Conservation (phyloP, 2,329 filamentous ascomycete genomes). For the Fusarium foetens region DNA sequence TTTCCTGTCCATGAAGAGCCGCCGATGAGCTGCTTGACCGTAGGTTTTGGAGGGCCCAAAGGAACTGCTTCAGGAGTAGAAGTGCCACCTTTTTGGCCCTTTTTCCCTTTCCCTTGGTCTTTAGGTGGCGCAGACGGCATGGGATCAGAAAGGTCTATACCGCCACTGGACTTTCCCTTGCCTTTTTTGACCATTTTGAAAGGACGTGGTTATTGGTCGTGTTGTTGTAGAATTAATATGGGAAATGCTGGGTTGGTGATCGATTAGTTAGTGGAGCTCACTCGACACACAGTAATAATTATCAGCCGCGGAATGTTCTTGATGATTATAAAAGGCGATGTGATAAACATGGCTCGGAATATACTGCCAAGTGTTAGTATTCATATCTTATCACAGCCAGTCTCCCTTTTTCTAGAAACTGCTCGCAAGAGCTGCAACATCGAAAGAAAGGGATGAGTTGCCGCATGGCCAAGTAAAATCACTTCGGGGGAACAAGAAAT, state of each 20-base stretch:
- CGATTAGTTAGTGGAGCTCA: conserved; percentile 32
- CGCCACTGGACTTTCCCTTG: conserved; percentile 58
- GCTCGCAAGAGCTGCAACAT: background rate
- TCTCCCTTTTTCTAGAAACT: background rate
- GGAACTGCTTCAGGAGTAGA: conserved; percentile 48
- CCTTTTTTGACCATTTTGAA: conserved; percentile 62
- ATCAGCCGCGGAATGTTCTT: background rate
- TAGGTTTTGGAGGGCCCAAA: conserved; percentile 65
- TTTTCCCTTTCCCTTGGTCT: conserved; percentile 56
- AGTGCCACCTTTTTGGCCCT: conserved; percentile 48
- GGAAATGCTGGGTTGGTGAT: conserved; percentile 7
- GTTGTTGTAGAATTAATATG: conserved; percentile 19
- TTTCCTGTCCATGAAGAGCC: conserved; percentile 98
- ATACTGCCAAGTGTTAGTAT: background rate
- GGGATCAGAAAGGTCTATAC: conserved; percentile 43
- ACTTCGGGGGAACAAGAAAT: background rate
- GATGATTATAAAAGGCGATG: background rate
- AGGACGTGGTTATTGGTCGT: background rate
- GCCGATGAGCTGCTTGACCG: conserved; percentile 84
- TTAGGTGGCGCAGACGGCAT: conserved; percentile 55
- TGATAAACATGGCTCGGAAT: background rate
- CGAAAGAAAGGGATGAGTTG: background rate
- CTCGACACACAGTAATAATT: conserved; percentile 5
- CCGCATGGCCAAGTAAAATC: background rate
- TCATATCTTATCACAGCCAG: background rate